Evolutionary conservation across 2,329 filamentous ascomycete genomes (phyloP).

Genomic region (Aquanectria penicillioides): DNA sequence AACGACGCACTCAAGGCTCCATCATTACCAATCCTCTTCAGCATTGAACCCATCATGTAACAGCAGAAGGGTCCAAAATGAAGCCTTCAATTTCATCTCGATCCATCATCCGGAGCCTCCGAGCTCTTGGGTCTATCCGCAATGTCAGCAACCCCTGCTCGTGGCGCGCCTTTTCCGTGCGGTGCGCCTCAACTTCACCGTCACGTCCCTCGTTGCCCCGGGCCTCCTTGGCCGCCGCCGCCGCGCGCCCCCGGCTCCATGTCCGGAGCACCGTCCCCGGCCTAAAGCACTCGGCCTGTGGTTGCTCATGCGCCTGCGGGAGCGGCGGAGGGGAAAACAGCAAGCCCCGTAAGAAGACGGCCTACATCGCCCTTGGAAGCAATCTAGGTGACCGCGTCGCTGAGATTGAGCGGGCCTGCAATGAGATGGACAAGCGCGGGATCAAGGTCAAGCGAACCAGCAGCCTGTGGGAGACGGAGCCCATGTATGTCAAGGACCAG

Average conservation of each 20-base stretch:
- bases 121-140: neutral
- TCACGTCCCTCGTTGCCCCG: slow-evolving; percentile 18
- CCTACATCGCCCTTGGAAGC: slow-evolving; percentile 90
- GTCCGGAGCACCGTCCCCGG: slow-evolving; percentile 20
- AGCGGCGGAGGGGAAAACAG: too few species aligned
- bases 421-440: slow-evolving; percentile 76
- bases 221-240: slow-evolving; percentile 17
- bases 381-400: slow-evolving; percentile 88
- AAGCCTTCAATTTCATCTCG: slow-evolving; percentile 27
- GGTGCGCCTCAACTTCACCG: slow-evolving; percentile 21
- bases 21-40: neutral
- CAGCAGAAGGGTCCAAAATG: slow-evolving; percentile 27
- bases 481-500: slow-evolving; percentile 96
- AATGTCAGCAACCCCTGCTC: slow-evolving; percentile 21
- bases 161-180: slow-evolving; percentile 25
- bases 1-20: slow-evolving; percentile 22
- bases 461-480: slow-evolving; percentile 90
- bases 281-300: slow-evolving; percentile 45
- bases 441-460: slow-evolving; percentile 85
- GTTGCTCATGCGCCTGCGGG: slow-evolving; percentile 46
- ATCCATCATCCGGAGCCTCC: slow-evolving; percentile 21
- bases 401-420: slow-evolving; percentile 86
- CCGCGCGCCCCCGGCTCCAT: slow-evolving; percentile 28
- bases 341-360: slow-evolving; percentile 55
- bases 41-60: slow-evolving; percentile 25